Evolutionary conservation across 345 rosid species (phyloP).

Genomic region (Citropsis articulata): DNA sequence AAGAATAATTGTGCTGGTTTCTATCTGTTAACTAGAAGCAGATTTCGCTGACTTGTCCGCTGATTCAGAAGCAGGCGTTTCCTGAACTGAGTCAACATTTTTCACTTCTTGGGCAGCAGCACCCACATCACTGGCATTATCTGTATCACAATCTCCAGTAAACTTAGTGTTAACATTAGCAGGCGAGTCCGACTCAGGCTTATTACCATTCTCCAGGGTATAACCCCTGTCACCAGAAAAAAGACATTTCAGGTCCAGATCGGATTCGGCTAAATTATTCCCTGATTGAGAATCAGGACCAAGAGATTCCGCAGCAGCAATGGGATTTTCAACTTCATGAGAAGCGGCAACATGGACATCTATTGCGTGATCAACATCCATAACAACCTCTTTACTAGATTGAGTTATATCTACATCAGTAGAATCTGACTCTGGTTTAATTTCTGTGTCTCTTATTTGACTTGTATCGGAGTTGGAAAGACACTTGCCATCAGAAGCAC

Average conservation of each 20-base stretch:
- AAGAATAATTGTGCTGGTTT: constrained; percentile 2
- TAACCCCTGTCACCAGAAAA: neutral
- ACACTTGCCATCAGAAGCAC: constrained; percentile 14
- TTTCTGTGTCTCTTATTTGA: constrained; percentile 1
- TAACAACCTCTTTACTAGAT: constrained; percentile 1
- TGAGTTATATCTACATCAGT: constrained; percentile 15
- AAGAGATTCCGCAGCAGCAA: neutral
- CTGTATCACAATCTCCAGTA: neutral
- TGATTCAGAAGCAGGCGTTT: constrained; percentile 18
- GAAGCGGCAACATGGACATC: constrained; percentile 15
- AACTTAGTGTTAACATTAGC: neutral
- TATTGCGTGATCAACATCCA: constrained; percentile 2
- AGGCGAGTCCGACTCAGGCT: constrained; percentile 3
- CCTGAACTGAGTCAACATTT: constrained; percentile 10
- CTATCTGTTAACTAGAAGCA: neutral
- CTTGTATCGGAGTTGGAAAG: neutral
- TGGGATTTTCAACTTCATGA: constrained; percentile 5
- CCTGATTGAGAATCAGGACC: constrained; percentile 21
- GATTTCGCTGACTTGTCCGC: constrained; percentile 22
- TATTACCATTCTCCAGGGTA: constrained; percentile 3
- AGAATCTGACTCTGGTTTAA: constrained; percentile 13
- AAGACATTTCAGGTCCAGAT: constrained; percentile 10
- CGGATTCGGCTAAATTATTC: constrained; percentile 17
- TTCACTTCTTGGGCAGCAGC: constrained; percentile 23
- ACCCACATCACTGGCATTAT: neutral